Base-by-base conservation (phyloP, 495 filamentous ascomycete genomes). In the Penicillium goetzii region DNA sequence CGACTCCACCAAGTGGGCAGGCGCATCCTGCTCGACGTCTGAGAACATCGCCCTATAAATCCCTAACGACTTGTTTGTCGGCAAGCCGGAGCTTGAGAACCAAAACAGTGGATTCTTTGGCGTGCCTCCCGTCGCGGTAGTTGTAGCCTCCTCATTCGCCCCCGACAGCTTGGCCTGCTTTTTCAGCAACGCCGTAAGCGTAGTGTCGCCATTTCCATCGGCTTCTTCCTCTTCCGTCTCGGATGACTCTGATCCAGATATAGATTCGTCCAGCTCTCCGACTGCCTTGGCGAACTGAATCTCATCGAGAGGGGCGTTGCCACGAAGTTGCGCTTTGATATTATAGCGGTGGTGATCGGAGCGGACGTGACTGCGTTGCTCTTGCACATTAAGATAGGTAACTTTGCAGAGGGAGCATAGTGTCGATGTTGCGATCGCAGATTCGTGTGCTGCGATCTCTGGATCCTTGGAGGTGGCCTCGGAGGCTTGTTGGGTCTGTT, bases 261-360 rank as follows among this genome's bases (percentile, higher is more conserved):
- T 88, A 62, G 94, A 97, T 73, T 97, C 92, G 61, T 96, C 88
- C 21, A 96, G 80, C 38, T 92, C 86, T 19, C 87, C 92, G 12
- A 97, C 79, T 14, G 97, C 84, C 70, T 88, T 90, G 67, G 91
- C 89, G 59, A 98, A 98, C 49, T 97, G 90, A 12, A 68, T 66
- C 60, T 98, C 95, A 12, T 85, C 83, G 1, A 97, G 88, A 0
- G 87, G 78, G 12, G 79, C 80, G 50, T 80, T 82, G 0, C 90
- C 91, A 57, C 88, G 83, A 36, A 97, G 75, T 78, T 91, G 94
- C 70, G 91, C 92, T 74, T 97, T 97, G 53, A 97, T 73, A 72
- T 99, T 99, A 75, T 97, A 98, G 58, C 89, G 84, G 75, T 99
- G 95, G 51, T 94, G 82, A 73, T 99, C 95, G n/a, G 93, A 96